Evolutionary conservation across 164 flowering plant species (phyloP).

Genomic region (Vitis rotundifolia): DNA sequence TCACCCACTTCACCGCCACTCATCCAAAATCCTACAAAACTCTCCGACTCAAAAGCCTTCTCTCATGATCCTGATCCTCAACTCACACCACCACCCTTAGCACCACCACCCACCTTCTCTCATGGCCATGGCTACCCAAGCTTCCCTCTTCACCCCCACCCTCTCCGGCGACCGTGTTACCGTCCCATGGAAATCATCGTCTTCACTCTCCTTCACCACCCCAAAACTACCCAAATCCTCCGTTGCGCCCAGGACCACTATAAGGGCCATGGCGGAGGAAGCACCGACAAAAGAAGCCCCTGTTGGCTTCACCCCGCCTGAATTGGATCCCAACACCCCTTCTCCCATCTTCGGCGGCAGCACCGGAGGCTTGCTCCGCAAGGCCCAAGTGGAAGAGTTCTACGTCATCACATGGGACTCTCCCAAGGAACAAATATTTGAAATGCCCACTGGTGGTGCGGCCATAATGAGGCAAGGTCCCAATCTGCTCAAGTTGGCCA

Average conservation of each 20-base stretch:
- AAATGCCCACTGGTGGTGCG: conserved; percentile 95
- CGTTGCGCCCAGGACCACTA: conserved; percentile 21
- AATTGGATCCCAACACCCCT: conserved; percentile 83
- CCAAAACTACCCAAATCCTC: conserved; percentile 34
- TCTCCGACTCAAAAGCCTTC: conserved; percentile 1
- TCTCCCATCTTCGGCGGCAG: conserved; percentile 92
- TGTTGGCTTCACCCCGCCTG: conserved; percentile 83
- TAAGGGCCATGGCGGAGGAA: conserved; percentile 41
- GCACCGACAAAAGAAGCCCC: conserved; percentile 52
- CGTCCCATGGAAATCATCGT: conserved; percentile 50
- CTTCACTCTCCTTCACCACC: conserved; percentile 31
- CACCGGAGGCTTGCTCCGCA: conserved; percentile 79
- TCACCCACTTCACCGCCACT: conserved; percentile 26
- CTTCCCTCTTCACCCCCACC: conserved; percentile 68
- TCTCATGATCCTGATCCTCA: not conserved
- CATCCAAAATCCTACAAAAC: conserved; percentile 23
- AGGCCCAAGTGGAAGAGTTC: conserved; percentile 90
- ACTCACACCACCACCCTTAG: not conserved
- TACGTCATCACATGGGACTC: conserved; percentile 93
- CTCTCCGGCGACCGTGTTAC: conserved; percentile 36
- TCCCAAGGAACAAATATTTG: conserved; percentile 85
- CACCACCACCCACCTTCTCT: not conserved
- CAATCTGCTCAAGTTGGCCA: conserved; percentile 77
- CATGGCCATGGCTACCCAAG: conserved; percentile 84
- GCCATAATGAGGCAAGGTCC: conserved; percentile 92